Conservation (phyloP, 345 rosid species). For the Linum lewisii region DNA sequence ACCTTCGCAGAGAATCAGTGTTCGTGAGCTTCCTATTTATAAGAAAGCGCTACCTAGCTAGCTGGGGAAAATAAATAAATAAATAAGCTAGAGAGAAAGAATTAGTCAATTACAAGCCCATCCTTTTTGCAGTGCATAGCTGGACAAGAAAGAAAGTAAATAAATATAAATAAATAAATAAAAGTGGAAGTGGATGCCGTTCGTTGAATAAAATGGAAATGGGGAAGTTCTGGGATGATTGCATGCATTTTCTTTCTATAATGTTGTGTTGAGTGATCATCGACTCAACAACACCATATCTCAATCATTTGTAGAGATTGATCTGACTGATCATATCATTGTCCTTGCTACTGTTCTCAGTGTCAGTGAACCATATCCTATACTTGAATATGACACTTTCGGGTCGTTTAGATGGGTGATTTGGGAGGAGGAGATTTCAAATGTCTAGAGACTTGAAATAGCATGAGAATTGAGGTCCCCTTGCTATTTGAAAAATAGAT, state of each 20-base stretch:
- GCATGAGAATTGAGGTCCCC: too few relatives aligned
- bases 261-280: background rate
- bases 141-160: background rate
- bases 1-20: background rate
- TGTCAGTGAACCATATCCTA: background rate
- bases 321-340: background rate
- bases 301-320: background rate
- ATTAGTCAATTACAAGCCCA: background rate
- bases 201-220: background rate
- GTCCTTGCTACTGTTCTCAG: background rate
- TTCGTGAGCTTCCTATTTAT: slow-evolving; percentile 14
- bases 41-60: background rate
- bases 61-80: background rate
- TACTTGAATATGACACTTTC: background rate
- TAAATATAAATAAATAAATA: too few relatives aligned
- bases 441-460: too few relatives aligned
- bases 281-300: background rate
- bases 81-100: too few relatives aligned
- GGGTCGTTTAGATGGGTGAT: too few relatives aligned
- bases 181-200: background rate
- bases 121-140: background rate
- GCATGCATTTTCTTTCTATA: too few relatives aligned
- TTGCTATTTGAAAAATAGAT: too few relatives aligned
- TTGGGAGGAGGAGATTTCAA: too few relatives aligned
- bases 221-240: too few relatives aligned